Evolutionary conservation across 257 asterid genomes (phyloP).

Genomic region (Solanum arcanum): DNA sequence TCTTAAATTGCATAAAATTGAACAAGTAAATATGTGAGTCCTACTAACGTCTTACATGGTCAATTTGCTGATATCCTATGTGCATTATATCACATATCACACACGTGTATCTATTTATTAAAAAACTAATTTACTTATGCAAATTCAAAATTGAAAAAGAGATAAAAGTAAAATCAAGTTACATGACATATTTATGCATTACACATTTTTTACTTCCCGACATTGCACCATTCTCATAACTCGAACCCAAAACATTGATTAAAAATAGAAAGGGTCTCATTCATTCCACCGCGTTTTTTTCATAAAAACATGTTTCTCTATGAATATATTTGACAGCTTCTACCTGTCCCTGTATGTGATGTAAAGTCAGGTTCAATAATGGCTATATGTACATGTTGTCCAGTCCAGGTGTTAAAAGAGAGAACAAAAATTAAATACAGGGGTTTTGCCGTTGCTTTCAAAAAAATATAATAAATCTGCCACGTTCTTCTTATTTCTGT

Average conservation of each 20-base stretch:
- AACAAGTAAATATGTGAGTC: neutral
- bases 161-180: too few relatives aligned
- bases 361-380: slow-evolving; percentile 17
- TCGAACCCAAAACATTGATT: neutral
- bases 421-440: neutral
- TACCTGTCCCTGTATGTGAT: slow-evolving; percentile 14
- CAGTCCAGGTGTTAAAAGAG: slow-evolving; percentile 15
- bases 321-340: slow-evolving; percentile 24
- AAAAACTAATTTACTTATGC: too few relatives aligned
- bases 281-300: neutral
- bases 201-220: neutral
- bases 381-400: neutral
- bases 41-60: neutral
- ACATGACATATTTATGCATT: neutral
- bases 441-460: neutral
- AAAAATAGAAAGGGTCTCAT: neutral
- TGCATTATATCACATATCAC: too few relatives aligned
- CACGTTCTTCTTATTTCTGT: slow-evolving; percentile 12
- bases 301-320: neutral
- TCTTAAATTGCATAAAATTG: too few relatives aligned
- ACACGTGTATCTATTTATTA: neutral
- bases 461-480: neutral
- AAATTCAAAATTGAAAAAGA: too few relatives aligned
- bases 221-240: neutral
- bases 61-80: too few relatives aligned